A percentile compares a stretch with the other conserved stretches of the same genome.
These are phyloP conservation scores for Pichia sp. DNA, from an alignment of 1,139 yeast species.

Conservation along the genomic window DNA sequence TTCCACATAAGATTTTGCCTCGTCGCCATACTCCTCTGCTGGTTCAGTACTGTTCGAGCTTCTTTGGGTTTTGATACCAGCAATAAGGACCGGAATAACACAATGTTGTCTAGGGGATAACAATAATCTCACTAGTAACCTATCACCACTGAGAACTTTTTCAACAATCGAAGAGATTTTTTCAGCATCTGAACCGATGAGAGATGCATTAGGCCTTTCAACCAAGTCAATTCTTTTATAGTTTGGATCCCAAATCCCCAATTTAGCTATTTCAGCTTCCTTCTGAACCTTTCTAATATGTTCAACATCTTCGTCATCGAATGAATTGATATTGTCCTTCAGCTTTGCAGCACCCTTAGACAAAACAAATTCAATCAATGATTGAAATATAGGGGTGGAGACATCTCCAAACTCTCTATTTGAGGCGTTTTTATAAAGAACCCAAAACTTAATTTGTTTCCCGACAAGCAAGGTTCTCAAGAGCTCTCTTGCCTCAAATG, in stretches of 20 bases:
- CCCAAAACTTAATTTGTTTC: slow-evolving; percentile 59
- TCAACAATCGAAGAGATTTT: slow-evolving; percentile 64
- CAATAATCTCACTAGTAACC: slow-evolving; percentile 57
- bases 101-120: slow-evolving; percentile 41
- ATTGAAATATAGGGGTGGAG: slow-evolving; percentile 57
- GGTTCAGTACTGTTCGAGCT: slow-evolving; percentile 43
- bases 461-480: slow-evolving; percentile 65
- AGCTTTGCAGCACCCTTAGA: slow-evolving; percentile 60
- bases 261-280: slow-evolving; percentile 44
- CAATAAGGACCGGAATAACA: slow-evolving; percentile 58
- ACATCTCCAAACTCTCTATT: slow-evolving; percentile 74
- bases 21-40: slow-evolving; percentile 53
- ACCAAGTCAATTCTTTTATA: slow-evolving; percentile 33
- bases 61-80: slow-evolving; percentile 72
- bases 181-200: slow-evolving; percentile 36
- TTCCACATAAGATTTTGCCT: slow-evolving; percentile 64
- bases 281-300: slow-evolving; percentile 42
- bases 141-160: slow-evolving; percentile 73
- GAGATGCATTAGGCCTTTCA: slow-evolving; percentile 33
- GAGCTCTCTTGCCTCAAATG: slow-evolving; percentile 57
- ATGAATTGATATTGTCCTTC: slow-evolving; percentile 52
- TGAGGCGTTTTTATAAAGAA: slow-evolving; percentile 42
- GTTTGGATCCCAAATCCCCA: slow-evolving; percentile 53
- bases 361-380: slow-evolving; percentile 55
- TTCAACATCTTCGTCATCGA: slow-evolving; percentile 33